Evolutionary conservation across 208 protist species (phyloP).

Genomic region (Leptomonas seymouri): DNA sequence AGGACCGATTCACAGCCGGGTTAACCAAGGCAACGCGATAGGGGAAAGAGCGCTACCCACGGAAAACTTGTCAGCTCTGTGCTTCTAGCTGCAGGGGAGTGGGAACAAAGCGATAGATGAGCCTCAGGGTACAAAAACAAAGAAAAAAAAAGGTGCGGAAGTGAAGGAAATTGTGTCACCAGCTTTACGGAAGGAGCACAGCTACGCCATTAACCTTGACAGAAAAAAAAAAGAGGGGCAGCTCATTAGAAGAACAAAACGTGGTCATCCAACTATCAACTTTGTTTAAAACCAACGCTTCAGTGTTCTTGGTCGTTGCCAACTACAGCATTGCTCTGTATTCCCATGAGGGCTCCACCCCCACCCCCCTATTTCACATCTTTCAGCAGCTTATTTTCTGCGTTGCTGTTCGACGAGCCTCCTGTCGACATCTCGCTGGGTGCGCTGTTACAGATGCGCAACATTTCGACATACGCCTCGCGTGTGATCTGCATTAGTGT

Average conservation of each 20-base stretch:
- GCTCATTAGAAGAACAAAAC: neutral
- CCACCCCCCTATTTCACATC: conserved; percentile 3
- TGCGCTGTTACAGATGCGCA: conserved; percentile 44
- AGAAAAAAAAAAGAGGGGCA: conserved; percentile 15
- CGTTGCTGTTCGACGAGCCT: conserved; percentile 17
- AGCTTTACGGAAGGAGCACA: no score
- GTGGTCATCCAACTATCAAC: neutral
- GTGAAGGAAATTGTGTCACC: no score
- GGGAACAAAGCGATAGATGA: no score
- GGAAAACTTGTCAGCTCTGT: no score
- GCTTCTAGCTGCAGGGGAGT: no score
- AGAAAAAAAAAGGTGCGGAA: no score
- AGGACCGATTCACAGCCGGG: no score
- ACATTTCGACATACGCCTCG: conserved; percentile 61
- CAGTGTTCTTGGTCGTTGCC: neutral
- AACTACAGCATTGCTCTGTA: neutral
- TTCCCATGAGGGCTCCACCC: neutral
- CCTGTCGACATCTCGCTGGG: conserved; percentile 11
- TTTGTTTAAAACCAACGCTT: neutral
- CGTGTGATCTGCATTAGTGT: conserved; percentile 86
- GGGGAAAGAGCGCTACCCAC: neutral
- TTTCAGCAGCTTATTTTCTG: conserved; percentile 3
- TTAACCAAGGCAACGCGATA: neutral
- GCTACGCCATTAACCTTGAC: no score
- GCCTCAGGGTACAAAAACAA: no score